Evolutionary conservation across 371 early-diverging fungal genomes (phyloP), one percentile per base, ranked within the genome.

Genomic region (Lichtheimia hyalospora): DNA sequence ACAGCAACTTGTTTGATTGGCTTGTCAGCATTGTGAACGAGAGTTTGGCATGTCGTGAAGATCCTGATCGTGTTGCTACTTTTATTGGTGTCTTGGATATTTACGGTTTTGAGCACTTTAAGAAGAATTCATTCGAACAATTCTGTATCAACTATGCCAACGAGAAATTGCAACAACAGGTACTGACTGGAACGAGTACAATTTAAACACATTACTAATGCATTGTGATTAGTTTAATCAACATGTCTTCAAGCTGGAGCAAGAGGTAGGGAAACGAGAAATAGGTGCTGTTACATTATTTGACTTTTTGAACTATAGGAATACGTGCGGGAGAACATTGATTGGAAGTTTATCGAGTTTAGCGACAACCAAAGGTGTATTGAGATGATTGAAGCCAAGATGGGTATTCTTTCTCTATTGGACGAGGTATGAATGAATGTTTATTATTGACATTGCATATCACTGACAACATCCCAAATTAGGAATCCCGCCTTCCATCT

Each of bases 291-390:
- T 7, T 27, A 16, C 24, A 50, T 18, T 24, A 39, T 48, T 2
- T 1, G 56, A 21, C n/a, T n/a, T 55, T 20, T 52, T n/a, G 20
- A 23, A 43, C 18, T 18, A 24, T 48, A 71, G 68, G 95, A 95
- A 73, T 99, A 99, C 69, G 86, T 93, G 15, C 86, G 90, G 27
- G 97, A 95, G 74, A 79, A 93, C 65, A 96, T 99, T 65, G 85
- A 92, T 64, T 98, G 92, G 90, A 87, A 82, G 52, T 91, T 90
- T 56, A 89, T 92, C 46, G 95, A 96, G 50, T 99, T 99, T 84
- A 95, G 95, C 54, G 99, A 99, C 77, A 96, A 99, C 71, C 96
- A 97, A 75, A 96, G 96, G n/a, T 98, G 99, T 79, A 99, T 99
- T 63, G 96, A 97, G 62, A 82, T 99, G 71, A 98, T 99, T 58